Evolutionary conservation across 225 moss, liverwort and hornwort species (phyloP).

Genomic region (Polytrichum commune): DNA sequence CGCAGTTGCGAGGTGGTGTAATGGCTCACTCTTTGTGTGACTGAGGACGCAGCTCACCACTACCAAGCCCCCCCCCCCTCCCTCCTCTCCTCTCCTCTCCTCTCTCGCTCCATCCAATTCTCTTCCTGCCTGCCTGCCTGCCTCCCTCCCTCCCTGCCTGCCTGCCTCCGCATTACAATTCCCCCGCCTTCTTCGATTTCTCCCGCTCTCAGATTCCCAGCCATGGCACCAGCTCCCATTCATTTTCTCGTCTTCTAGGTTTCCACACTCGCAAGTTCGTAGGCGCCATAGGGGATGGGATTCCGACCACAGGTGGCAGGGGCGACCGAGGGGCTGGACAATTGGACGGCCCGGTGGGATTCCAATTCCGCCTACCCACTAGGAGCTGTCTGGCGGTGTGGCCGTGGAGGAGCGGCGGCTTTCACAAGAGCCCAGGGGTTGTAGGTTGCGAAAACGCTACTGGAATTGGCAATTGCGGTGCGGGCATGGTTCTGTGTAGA

Average conservation of each 20-base stretch:
- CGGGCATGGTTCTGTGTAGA: conserved; percentile 41
- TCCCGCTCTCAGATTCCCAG: no score
- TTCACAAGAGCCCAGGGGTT: background rate
- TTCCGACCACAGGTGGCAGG: no score
- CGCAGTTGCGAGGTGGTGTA: no score
- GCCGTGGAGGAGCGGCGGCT: background rate
- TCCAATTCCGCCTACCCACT: no score
- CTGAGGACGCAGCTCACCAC: background rate
- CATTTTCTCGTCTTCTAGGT: no score
- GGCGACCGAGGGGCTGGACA: no score
- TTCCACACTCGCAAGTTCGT: no score
- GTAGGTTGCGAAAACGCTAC: conserved; percentile 21
- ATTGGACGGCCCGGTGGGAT: no score
- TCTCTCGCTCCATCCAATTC: background rate
- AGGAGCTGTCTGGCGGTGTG: background rate
- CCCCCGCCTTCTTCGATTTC: background rate
- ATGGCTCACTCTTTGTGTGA: no score
- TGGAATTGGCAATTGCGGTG: conserved; percentile 13
- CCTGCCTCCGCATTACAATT: background rate
- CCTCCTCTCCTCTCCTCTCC: background rate
- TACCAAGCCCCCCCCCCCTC: background rate
- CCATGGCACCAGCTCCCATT: no score
- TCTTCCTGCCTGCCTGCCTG: background rate
- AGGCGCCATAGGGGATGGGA: no score
- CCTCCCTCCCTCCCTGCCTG: no score